A percentile compares a stretch with the other conserved stretches of the same genome.
These are phyloP conservation scores for Hypoxylon sp. DNA, from an alignment of 2,329 filamentous ascomycete species.

Conservation along the genomic window DNA sequence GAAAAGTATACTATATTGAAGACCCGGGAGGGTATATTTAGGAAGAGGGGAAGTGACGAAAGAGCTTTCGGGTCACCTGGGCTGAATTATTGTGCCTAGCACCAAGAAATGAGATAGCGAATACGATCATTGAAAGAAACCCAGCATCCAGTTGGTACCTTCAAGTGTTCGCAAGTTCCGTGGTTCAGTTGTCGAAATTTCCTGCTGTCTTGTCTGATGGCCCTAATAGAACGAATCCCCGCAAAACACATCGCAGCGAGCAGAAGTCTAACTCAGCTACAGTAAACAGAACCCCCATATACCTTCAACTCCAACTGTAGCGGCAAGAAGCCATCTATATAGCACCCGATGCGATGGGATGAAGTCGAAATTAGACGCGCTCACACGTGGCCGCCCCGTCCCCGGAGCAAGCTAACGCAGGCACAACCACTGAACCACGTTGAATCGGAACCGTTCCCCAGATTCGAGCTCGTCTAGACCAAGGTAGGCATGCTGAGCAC, in stretches of 20 bases:
- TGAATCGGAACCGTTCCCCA: conserved; percentile 1
- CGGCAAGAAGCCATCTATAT: neutral
- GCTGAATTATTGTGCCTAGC: neutral
- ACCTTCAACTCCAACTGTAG: no score
- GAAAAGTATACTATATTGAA: neutral
- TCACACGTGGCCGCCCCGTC: conserved; percentile 28
- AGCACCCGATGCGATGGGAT: conserved; percentile 8
- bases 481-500: conserved; percentile 7
- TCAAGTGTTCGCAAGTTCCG: neutral
- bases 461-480: conserved; percentile 18
- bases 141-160: no score
- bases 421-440: conserved; percentile 32
- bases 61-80: neutral
- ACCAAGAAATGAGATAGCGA: neutral
- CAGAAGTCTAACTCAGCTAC: neutral
- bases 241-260: neutral
- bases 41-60: neutral
- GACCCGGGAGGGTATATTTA: neutral
- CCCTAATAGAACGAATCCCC: no score
- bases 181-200: neutral
- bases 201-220: no score
- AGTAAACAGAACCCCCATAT: no score
- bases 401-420: conserved; percentile 40
- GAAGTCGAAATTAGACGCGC: conserved; percentile 37
- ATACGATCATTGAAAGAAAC: neutral